phyloP scores from a whole-genome alignment of 192 early-diverging fungal genomes.

The Rhizoclosmatium sp. region DNA sequence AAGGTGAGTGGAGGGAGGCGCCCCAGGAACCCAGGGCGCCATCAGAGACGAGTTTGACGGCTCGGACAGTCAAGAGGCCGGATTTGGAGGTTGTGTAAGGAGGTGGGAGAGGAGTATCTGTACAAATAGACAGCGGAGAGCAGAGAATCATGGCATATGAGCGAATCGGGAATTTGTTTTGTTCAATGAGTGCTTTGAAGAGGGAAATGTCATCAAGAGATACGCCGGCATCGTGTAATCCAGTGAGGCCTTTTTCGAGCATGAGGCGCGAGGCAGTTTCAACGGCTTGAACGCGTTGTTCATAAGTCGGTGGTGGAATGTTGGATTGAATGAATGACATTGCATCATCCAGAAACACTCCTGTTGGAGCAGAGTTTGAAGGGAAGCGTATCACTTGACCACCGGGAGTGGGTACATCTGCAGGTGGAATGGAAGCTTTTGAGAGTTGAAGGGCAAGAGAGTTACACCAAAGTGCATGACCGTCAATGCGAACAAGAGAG shows the following conservation, averaged over 20 bases:
- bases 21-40: slow-evolving; percentile 69
- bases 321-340: slow-evolving; percentile 51
- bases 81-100: neutral
- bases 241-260: slow-evolving; percentile 56
- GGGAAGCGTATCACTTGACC: slow-evolving; percentile 46
- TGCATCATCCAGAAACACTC: slow-evolving; percentile 64
- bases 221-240: slow-evolving; percentile 66
- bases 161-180: slow-evolving; percentile 40
- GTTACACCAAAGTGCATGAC: slow-evolving; percentile 62
- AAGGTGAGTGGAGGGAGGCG: slow-evolving; percentile 49
- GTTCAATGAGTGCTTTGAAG: slow-evolving; percentile 48
- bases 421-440: slow-evolving; percentile 8
- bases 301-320: slow-evolving; percentile 33
- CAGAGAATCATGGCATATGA: slow-evolving; percentile 44
- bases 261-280: slow-evolving; percentile 42
- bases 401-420: slow-evolving; percentile 14
- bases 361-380: slow-evolving; percentile 42
- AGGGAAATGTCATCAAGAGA: slow-evolving; percentile 38
- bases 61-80: slow-evolving; percentile 43
- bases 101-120: neutral
- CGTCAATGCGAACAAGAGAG: slow-evolving; percentile 53
- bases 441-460: slow-evolving; percentile 34
- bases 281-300: slow-evolving; percentile 35
- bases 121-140: neutral
- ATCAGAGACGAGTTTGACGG: slow-evolving; percentile 66